Evolutionary conservation across 2,329 filamentous ascomycete species (phyloP).

Genomic region (Colletotrichum sp.): DNA sequence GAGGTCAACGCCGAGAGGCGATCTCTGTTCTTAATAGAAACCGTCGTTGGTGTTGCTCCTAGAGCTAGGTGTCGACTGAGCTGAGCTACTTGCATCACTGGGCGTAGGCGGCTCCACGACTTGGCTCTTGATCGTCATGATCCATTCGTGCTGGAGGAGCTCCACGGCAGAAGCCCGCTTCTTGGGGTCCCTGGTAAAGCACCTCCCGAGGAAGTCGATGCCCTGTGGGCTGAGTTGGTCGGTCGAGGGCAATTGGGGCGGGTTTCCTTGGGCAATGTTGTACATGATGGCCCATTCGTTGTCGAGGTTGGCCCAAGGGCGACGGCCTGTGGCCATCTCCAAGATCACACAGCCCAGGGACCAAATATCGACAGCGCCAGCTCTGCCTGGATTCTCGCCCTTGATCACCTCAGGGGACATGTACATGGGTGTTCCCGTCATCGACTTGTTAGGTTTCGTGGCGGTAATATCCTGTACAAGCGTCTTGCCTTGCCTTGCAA

Average conservation of each 20-base stretch:
- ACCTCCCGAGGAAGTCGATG: constrained; percentile 85
- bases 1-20: background rate
- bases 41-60: constrained; percentile 21
- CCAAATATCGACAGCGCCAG: constrained; percentile 93
- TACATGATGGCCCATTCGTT: constrained; percentile 99
- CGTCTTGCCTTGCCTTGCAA: constrained; percentile 91
- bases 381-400: constrained; percentile 78
- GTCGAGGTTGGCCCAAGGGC: constrained; percentile 94
- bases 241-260: constrained; percentile 78
- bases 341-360: constrained; percentile 95
- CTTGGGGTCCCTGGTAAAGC: constrained; percentile 84
- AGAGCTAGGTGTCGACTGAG: constrained; percentile 29
- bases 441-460: constrained; percentile 78
- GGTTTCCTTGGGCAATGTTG: constrained; percentile 97
- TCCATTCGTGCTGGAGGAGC: constrained; percentile 93
- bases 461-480: constrained; percentile 69
- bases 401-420: constrained; percentile 99
- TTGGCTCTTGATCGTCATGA: constrained; percentile 67
- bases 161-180: constrained; percentile 84
- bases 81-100: constrained; percentile 56
- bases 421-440: constrained; percentile 99
- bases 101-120: constrained; percentile 69
- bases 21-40: constrained; percentile 20
- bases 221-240: constrained; percentile 87
- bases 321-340: constrained; percentile 94